Evolutionary conservation across 805 yeast species (phyloP).

Genomic region (Grigorovia yakushimaensis): DNA sequence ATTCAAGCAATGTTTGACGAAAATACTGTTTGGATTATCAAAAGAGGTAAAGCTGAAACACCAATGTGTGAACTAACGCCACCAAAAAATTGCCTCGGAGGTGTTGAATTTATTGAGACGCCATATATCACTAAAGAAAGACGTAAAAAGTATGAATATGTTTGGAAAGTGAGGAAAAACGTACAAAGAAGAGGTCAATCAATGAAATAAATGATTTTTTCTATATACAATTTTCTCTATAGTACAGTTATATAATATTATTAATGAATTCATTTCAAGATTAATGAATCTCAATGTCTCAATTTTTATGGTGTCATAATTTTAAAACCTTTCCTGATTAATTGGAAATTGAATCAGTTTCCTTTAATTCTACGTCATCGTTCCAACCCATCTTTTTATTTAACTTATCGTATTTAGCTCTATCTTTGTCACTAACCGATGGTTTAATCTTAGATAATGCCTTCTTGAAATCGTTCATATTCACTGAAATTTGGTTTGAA

Average conservation of each 20-base stretch:
- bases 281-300: no score
- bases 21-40: constrained; percentile 31
- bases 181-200: constrained; percentile 38
- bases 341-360: constrained; percentile 2
- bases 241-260: background rate
- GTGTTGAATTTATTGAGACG: background rate
- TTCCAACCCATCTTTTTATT: constrained; percentile 73
- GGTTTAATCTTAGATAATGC: constrained; percentile 78
- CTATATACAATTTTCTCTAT: no score
- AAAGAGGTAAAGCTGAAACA: constrained; percentile 56
- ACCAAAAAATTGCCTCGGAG: constrained; percentile 13
- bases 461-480: constrained; percentile 50
- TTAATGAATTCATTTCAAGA: background rate
- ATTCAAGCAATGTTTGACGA: constrained; percentile 8
- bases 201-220: constrained; percentile 10
- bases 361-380: constrained; percentile 28
- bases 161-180: constrained; percentile 50
- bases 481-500: constrained; percentile 41
- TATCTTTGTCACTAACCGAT: constrained; percentile 79
- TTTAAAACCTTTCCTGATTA: no score
- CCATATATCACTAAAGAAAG: constrained; percentile 38
- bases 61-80: constrained; percentile 48
- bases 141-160: constrained; percentile 39
- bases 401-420: constrained; percentile 63
- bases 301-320: no score